Percentiles rank a stretch among this genome's conserved stretches.
Evolutionary conservation across 2,329 filamentous ascomycete genomes (phyloP).

Genomic region (Trichoderma sp.): DNA sequence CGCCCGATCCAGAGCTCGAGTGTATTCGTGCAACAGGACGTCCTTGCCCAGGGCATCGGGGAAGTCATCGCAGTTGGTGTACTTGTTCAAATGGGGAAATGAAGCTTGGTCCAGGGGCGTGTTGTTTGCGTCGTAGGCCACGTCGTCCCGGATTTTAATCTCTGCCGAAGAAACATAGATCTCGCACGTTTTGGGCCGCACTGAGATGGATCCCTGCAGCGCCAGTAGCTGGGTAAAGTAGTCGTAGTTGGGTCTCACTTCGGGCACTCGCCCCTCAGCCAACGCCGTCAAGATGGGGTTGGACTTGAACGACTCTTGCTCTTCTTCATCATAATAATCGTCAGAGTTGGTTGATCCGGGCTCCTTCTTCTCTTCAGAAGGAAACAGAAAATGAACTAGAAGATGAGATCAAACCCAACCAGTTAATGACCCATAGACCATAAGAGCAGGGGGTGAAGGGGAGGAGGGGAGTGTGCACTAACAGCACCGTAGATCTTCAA

Average conservation of each 20-base stretch:
- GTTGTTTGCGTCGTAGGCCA: constrained; percentile 45
- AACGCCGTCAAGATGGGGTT: constrained; percentile 63
- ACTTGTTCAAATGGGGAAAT: constrained; percentile 57
- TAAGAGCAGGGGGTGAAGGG: not conserved
- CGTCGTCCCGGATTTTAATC: constrained; percentile 50
- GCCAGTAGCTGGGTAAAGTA: constrained; percentile 58
- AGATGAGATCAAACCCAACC: constrained; percentile 26
- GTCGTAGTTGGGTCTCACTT: constrained; percentile 60
- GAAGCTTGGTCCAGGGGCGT: constrained; percentile 43
- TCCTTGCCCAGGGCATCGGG: constrained; percentile 52
- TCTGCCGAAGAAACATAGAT: constrained; percentile 56
- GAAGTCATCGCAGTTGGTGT: constrained; percentile 52
- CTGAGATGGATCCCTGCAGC: constrained; percentile 52
- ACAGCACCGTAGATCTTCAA: constrained; percentile 62
- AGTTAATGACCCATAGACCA: constrained; percentile 20
- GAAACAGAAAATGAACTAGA: constrained; percentile 63
- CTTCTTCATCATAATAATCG: constrained; percentile 43
- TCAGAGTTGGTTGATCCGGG: constrained; percentile 63
- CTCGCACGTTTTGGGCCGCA: constrained; percentile 58
- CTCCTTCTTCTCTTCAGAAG: constrained; percentile 54
- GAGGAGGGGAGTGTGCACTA: constrained; percentile 35
- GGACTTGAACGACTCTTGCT: constrained; percentile 58
- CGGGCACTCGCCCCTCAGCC: constrained; percentile 55
- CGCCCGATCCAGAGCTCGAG: constrained; percentile 51
- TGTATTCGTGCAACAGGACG: constrained; percentile 59